Base-by-base conservation (phyloP, 1,284 basidiomycete genomes). In the Ustilago xerochloae region DNA sequence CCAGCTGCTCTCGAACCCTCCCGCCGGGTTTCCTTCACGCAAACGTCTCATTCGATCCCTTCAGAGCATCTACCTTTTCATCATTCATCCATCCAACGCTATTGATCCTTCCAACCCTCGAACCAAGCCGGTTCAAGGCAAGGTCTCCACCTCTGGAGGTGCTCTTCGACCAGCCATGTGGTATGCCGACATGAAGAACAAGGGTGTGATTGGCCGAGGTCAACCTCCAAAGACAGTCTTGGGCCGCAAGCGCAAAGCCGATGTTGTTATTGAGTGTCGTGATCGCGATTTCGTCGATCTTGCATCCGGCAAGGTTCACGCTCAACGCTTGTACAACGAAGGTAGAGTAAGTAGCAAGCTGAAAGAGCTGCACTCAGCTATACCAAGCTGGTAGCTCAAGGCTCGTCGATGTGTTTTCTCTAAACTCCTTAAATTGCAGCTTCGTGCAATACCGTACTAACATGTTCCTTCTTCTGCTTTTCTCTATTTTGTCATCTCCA, bases 261-360 rank as follows among this genome's bases (percentile, higher is more conserved):
- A 81, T 35, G 74, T 82, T 29, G 72, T 81, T 7, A 75, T 83
- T 47, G 81, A 83, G 53, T 81, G 78, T 68, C 55, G 60, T 18
- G 82, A 82, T 57, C 54, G 71, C 9, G 81, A 82, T 59, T 64
- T 83, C 30, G 62, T 83, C 33, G 69, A 81, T 54, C 71, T 82
- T 18, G 81, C 82, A 1, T 78, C 77, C 0, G 82, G 82, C 29
- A 80, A 82, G 53, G 59, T 63, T 4, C 77, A 75, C n/a, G 58
- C 78, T 0, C 74, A 76, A 52, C 35, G 49, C 13, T 70, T 81
- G 2, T 80, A 78, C 71, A 78, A 81, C 36, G 20, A 53, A 48
- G 77, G 78, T 12, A 64, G 77, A 43, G 68, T 80, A 45, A 52
- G 77, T 77, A 13, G 20, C 18, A 2, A 9, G 24, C 43, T 22